Evolutionary conservation across 2,329 filamentous ascomycete species (phyloP).

Genomic region (Sclerotinia nivalis): DNA sequence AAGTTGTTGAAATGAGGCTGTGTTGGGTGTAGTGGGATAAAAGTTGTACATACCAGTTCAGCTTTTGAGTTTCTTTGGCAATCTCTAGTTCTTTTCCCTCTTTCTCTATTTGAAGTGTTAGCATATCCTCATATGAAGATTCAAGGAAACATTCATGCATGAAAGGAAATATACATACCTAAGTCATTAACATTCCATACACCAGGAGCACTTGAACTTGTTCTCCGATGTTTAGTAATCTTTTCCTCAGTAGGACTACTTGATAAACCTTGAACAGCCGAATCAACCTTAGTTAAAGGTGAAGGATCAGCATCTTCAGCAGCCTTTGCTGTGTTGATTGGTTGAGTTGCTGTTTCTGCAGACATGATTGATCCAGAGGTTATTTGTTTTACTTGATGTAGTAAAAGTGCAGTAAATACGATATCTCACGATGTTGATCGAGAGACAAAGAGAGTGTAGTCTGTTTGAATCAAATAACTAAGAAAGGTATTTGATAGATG

Average conservation of each 20-base stretch:
- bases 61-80: slow-evolving; percentile 79
- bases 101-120: slow-evolving; percentile 56
- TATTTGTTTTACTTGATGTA: neutral
- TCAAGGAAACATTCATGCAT: neutral
- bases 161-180: slow-evolving; percentile 55
- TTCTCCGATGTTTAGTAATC: slow-evolving; percentile 65
- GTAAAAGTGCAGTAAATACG: neutral
- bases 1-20: neutral
- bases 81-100: slow-evolving; percentile 71
- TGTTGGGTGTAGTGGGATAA: neutral
- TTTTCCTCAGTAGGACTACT: slow-evolving; percentile 67
- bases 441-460: neutral
- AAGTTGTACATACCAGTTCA: slow-evolving; percentile 71
- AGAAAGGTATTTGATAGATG: neutral
- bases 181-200: slow-evolving; percentile 84
- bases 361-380: slow-evolving; percentile 48
- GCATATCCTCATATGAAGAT: neutral
- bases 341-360: slow-evolving; percentile 44
- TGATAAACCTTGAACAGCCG: slow-evolving; percentile 78
- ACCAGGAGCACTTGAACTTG: slow-evolving; percentile 71
- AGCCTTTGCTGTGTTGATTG: slow-evolving; percentile 14
- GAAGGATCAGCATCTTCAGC: slow-evolving; percentile 25
- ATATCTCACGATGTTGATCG: slow-evolving; percentile 6
- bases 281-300: slow-evolving; percentile 85
- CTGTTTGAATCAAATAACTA: neutral